These are phyloP conservation scores for Fusarium sp. DNA, from an alignment of 2,329 filamentous ascomycete species.

Conservation along the genomic window DNA sequence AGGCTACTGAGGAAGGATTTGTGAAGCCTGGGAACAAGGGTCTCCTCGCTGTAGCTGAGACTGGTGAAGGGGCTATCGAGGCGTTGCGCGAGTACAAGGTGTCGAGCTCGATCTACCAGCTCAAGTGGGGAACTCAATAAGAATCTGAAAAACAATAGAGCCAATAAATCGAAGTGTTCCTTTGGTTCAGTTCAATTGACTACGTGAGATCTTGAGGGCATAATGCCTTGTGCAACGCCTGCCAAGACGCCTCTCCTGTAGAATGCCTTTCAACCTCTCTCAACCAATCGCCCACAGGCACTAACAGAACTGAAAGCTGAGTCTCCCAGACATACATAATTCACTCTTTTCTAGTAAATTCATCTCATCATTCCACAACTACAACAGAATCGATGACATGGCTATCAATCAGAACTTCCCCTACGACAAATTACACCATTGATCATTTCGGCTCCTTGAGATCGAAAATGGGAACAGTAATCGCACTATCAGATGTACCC, in stretches of 20 bases:
- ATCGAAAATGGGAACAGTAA: background rate
- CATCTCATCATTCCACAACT: background rate
- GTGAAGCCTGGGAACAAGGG: conserved; percentile 73
- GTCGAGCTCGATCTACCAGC: conserved; percentile 77
- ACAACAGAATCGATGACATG: background rate
- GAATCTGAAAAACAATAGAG: background rate
- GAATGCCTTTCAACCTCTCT: background rate
- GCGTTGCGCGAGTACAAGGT: conserved; percentile 78
- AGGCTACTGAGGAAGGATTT: conserved; percentile 79
- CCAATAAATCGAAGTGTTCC: rapidly evolving
- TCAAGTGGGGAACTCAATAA: conserved; percentile 81
- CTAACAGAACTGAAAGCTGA: background rate
- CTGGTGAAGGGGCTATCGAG: conserved; percentile 75
- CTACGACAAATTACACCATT: background rate
- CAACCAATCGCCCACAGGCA: background rate
- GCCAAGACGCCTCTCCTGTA: background rate
- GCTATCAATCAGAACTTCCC: background rate
- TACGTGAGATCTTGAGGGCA: background rate
- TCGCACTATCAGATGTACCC: background rate
- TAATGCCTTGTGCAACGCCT: background rate
- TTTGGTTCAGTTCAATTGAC: background rate
- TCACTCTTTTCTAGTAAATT: background rate
- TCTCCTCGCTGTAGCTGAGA: conserved; percentile 81
- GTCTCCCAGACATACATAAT: background rate
- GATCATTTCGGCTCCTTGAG: background rate